Base-by-base conservation (phyloP, 2,329 filamentous ascomycete species). In the Tolypocladium cylindrosporum region DNA sequence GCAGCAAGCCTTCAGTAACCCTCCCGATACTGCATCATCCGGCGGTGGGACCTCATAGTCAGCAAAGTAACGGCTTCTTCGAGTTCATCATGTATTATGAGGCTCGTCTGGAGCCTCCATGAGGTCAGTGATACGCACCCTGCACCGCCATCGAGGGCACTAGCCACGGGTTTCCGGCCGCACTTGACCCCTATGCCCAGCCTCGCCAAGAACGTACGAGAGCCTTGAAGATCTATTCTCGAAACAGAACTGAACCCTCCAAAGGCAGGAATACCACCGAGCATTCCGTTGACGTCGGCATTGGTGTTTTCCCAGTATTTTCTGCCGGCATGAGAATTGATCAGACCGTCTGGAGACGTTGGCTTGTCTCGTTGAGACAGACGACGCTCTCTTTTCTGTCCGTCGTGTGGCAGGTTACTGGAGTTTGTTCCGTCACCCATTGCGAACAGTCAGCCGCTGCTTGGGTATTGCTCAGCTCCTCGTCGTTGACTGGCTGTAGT, bases 1-100 rank as follows among this genome's bases (percentile, higher is more conserved):
- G 73, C n/a, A 97, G 77, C 4, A 97, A 79, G 0, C 88, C 89
- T 58, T 87, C 80, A 0, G 91, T 96, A 59, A 97, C 82, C 48
- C 93, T 80, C 0, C 92, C 93, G 58, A 96, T 95, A 0, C 92
- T 85, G 55, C 8, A 42, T 14, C 40, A 24, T 52, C 48, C 37
- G 21, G 9, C 19, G 11, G 14, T 16, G 36, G 10, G 36, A 3
- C 42, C 21, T 31, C 40, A 36, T 21, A 58, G 21, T 48, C 27
- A 52, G 48, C 16, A 24, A 48, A 41, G 8, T 9, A 13, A 13
- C 13, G 36, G 36, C 36, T 37, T 37, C 2, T 37, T 13, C 11
- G 36, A 37, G 36, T 37, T 13, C 36, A 37, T 37, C 2, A 9
- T 4, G 4, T 37, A 37, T 37, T 11, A 2, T 37, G 36, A 37